A percentile compares a stretch with the other conserved stretches of the same genome.
Evolutionary conservation across 108 stramenopile species (phyloP).

Genomic region (Pseudonitzschia pungens): DNA sequence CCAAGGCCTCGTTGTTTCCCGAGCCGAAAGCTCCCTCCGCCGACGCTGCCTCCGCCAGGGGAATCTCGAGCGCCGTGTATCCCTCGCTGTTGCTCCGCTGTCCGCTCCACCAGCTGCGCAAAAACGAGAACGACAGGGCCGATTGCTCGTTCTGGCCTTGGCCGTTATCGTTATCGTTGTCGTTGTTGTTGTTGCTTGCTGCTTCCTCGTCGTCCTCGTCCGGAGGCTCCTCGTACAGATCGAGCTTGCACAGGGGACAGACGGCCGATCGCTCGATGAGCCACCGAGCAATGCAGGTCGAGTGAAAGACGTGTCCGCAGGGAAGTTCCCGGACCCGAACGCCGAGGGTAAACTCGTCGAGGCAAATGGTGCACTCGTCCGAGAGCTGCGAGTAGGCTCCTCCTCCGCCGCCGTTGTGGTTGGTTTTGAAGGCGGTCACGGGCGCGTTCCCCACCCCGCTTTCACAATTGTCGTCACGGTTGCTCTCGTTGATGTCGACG

Average conservation of each 20-base stretch:
- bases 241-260: slow-evolving; percentile 64
- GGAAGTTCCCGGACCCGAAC: slow-evolving; percentile 56
- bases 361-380: slow-evolving; percentile 65
- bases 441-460: too few species aligned
- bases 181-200: neutral
- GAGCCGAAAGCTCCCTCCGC: neutral
- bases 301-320: slow-evolving; percentile 69
- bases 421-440: slow-evolving; percentile 3
- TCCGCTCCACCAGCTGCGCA: neutral
- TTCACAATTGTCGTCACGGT: too few species aligned
- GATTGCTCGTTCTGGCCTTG: neutral
- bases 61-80: neutral
- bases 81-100: neutral
- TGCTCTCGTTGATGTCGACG: neutral
- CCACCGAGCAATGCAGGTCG: slow-evolving; percentile 70
- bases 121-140: neutral
- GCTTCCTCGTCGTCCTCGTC: slow-evolving; percentile 10
- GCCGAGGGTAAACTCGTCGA: slow-evolving; percentile 64
- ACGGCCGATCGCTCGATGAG: slow-evolving; percentile 51
- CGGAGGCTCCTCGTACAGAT: slow-evolving; percentile 40
- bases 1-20: neutral
- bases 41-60: neutral
- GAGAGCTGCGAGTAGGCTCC: neutral
- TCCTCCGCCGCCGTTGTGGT: neutral
- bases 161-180: neutral